Percentiles rank a stretch among this genome's conserved stretches.
Conservation (phyloP, 345 rosid genomes). For the Punica granatum region DNA sequence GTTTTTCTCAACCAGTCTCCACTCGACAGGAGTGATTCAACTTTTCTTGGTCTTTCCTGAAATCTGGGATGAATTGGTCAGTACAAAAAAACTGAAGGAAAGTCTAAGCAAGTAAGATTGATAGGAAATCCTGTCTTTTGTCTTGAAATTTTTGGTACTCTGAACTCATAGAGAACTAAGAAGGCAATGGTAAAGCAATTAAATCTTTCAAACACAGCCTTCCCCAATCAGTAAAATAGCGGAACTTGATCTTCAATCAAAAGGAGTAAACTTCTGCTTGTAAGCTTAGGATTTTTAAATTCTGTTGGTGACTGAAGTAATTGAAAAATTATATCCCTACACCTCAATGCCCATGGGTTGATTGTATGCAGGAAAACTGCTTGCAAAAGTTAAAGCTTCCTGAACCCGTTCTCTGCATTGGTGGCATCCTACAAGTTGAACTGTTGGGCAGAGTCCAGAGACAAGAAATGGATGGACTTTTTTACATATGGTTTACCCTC, state of each 20-base stretch:
- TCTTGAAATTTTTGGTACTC: not conserved
- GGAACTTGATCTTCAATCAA: not conserved
- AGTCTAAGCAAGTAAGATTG: not conserved
- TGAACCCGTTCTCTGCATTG: slow-evolving; percentile 25
- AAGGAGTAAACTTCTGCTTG: not conserved
- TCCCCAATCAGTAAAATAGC: not conserved
- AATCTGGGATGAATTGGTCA: no score
- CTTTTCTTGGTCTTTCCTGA: not conserved
- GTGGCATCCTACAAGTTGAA: slow-evolving; percentile 25
- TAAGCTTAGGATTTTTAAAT: not conserved
- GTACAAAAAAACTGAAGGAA: no score
- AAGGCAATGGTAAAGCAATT: not conserved
- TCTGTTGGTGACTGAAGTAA: not conserved
- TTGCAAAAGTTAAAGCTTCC: slow-evolving; percentile 26
- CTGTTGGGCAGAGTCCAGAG: slow-evolving; percentile 28
- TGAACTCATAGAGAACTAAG: not conserved
- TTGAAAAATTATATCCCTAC: not conserved
- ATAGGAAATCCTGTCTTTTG: no score
- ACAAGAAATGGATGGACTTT: slow-evolving; percentile 26
- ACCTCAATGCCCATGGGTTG: not conserved
- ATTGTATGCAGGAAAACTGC: slow-evolving; percentile 17
- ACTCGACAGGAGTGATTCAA: not conserved
- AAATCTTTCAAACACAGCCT: not conserved
- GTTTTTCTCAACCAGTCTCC: not conserved
- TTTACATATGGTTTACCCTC: slow-evolving; percentile 20